phyloP scores from a whole-genome alignment of 176 grass and related monocot species.

The sorghum (Sorghum bicolor) region DNA sequence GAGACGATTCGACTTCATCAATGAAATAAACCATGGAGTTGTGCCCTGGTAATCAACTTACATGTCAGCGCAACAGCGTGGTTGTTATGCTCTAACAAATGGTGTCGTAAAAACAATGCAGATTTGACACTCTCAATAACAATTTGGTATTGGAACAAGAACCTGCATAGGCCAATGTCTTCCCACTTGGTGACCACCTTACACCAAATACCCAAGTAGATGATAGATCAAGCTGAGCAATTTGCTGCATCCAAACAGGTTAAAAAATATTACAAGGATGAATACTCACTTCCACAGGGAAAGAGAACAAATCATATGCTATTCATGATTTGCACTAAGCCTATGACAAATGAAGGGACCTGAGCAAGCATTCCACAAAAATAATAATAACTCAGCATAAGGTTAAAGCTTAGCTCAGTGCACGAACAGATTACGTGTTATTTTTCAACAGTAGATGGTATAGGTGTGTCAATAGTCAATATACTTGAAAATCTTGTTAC shows the following conservation, averaged over 20 bases:
- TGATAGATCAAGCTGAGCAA: conserved; percentile 93
- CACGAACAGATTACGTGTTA: neutral
- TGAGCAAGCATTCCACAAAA: neutral
- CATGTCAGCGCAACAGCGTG: neutral
- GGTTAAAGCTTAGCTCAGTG: neutral
- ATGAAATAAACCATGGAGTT: conserved; percentile 98
- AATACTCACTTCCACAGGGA: neutral
- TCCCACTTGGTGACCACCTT: conserved; percentile 95
- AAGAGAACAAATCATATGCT: neutral
- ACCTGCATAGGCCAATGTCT: conserved; percentile 94
- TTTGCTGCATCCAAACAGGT: conserved; percentile 65
- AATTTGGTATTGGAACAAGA: neutral
- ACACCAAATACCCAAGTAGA: conserved; percentile 92
- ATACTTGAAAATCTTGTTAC: neutral
- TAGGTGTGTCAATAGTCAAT: neutral
- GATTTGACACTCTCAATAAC: conserved; percentile 18
- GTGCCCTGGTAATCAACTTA: conserved; percentile 58
- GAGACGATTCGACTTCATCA: conserved; percentile 82
- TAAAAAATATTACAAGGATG: conserved; percentile 3
- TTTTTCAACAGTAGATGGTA: neutral
- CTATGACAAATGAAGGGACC: neutral
- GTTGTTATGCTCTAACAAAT: neutral
- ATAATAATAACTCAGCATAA: neutral
- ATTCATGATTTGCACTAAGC: neutral
- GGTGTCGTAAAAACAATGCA: neutral